Base-by-base conservation (phyloP, 257 asterid genomes). In the Penstemon davidsonii region DNA sequence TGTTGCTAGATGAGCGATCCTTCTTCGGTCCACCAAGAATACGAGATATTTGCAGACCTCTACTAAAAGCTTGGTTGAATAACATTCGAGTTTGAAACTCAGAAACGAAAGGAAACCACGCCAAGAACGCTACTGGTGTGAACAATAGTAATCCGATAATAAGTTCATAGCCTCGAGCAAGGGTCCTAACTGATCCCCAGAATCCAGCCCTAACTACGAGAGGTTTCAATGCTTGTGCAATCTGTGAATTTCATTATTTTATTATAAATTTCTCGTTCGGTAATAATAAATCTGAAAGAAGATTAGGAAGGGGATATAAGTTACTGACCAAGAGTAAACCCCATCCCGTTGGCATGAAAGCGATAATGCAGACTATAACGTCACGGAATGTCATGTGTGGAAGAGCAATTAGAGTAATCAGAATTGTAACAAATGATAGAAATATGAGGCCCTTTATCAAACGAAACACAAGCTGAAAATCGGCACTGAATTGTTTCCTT, bases 281-380 rank as follows among this genome's bases (percentile, higher is more conserved):
- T 43, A 58, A 60, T 10, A 12, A 51, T 62, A 45, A 37, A 13
- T 42, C 5, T 50, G 39, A 33, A 10, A 69, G 44, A 25, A 25
- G 33, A 25, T 25, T 25, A 1, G 33, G 7, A 46, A 51, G 59
- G 39, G 19, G 37, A 39, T 47, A 51, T 49, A 38, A 44, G 53
- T 37, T 55, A n/a, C 83, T 76, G 70, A 92, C 98, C 98, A 79
- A 52, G 51, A 92, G 95, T 71, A 92, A 57, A 62, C 98, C 98
- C 98, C 98, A 92, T 66, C 98, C 98, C 0, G 98, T 89, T 5
- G 98, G 98, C 96, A 90, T 83, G 82, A 89, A 87, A 3, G 98
- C 98, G 6, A 92, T 91, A 60, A 92, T 78, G 87, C 96, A 87
- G 64, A 89, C 95, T 47, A 90, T 78, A 19, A 92, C 79, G 60